Evolutionary conservation across 176 grass and related monocot genomes (phyloP), one percentile per base, ranked within the genome.

Genomic region (Calamus simplicifolius): DNA sequence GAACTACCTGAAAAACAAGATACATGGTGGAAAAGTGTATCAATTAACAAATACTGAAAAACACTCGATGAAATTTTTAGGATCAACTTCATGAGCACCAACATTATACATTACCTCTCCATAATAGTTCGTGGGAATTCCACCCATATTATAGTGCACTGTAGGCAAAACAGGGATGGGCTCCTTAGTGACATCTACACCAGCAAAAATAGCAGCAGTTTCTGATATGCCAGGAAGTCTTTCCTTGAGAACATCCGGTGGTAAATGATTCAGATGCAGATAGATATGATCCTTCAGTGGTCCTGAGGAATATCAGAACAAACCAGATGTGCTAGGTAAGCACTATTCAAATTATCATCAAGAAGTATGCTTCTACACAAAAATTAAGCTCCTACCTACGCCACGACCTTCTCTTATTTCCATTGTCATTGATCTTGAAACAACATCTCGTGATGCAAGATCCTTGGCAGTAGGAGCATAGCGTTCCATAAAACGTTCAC

Each of bases 121-220:
- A 61, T 90, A 77, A 66, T 90, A 89, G 75, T 96, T 96, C 76
- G 91, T 96, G 52, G 91, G 91, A 76, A 96, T 87, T 25, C 91
- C 91, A 55, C 91, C 91, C 91, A 96, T 96, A 73, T 96, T 96
- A 67, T 96, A 96, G 59, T 96, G 91, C 59, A 90, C 91, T 52
- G 91, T 96, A 25, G 91, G 91, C 57, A 96, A 81, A 81, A 96
- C 91, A 48, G 91, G 91, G 71, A 96, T 96, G 50, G 91, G 91
- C 69, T 96, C 91, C 56, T 96, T 96, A 28, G 91, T 96, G 64
- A 96, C 91, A 15, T 96, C 91, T 62, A 96, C 91, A 58, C 91
- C 86, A 58, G 91, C 63, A 69, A 96, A 96, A 87, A 96, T 90
- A 54, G 91, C 91, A 74, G 91, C 86, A 69, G 91, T 96, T 79